Base-by-base conservation (phyloP, 768 basidiomycete genomes). In the Xanthoconium purpureum region DNA sequence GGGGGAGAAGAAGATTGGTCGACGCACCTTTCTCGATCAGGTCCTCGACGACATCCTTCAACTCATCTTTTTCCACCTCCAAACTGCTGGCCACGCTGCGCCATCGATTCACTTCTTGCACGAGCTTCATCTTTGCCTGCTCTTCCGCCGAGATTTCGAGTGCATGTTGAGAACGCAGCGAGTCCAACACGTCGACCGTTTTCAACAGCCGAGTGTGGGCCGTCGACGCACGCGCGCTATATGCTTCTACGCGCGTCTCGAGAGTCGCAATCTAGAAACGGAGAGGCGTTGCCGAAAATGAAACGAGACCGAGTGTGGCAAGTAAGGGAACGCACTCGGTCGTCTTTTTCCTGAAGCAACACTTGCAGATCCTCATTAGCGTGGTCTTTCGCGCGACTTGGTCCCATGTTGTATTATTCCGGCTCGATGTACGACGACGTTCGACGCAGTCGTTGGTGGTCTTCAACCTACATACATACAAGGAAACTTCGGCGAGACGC, bases 11-110 rank as follows among this genome's bases (percentile, higher is more conserved):
- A 17, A 30, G 24, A 11, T 12, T 6, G 30, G 35, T 17, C 28
- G 18, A 72, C 80, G 39, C 61, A 85, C 85, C 81, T 81, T 82
- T 84, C 66, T 83, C 75, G n/a, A 83, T 75, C 39, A 87, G 64
- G 49, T 77, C 67, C 47, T 75, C 60, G 2, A 87, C 80, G 7
- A 78, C 80, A 42, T 83, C 80, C 59, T 78, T 74, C 63, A 85
- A 62, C 52, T 83, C 80, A 63, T 85, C 80, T 54, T 69, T 72
- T 59, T 86, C 82, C 3, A 65, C 62, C 65, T 84, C 79, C 6
- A 73, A 66, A 3, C 58, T 58, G 35, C 65, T 70, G 5, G 77
- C 70, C 7, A 69, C 48, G 4, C 62, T 65, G 9, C 63, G 61
- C 59, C 75, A 75, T 10, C 71, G 62, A 37, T 73, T 63, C n/a